These are phyloP conservation scores for Leptosphaerulina australis DNA, from an alignment of 2,329 filamentous ascomycete species.

Conservation along the genomic window DNA sequence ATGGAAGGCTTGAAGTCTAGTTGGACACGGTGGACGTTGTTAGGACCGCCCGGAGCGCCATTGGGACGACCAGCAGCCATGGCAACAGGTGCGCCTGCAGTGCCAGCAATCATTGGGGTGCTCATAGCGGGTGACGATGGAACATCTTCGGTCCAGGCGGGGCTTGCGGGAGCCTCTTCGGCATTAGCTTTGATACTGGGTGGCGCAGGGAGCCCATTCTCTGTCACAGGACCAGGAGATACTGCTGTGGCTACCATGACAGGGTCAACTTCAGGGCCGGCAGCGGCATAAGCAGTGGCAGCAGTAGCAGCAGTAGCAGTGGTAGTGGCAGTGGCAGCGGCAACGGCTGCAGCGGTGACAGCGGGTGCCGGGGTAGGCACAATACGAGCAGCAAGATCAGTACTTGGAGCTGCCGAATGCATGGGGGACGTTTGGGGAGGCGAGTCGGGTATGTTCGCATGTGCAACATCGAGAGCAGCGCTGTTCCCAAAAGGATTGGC, in stretches of 20 bases:
- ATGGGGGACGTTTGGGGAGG: conserved; percentile 31
- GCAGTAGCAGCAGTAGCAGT: too few species aligned
- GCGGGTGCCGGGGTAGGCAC: neutral
- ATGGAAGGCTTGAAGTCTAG: conserved; percentile 92
- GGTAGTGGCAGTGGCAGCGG: conserved; percentile 46
- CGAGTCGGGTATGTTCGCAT: conserved; percentile 34
- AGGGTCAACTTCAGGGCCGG: conserved; percentile 48
- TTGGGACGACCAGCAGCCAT: conserved; percentile 68
- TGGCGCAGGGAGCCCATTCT: conserved; percentile 27
- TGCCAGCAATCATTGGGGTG: conserved; percentile 11
- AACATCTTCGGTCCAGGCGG: conserved; percentile 65
- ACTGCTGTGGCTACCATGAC: conserved; percentile 42
- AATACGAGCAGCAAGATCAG: conserved; percentile 35
- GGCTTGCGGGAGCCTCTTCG: conserved; percentile 57
- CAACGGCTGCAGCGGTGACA: conserved; percentile 46
- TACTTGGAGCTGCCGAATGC: conserved; percentile 31
- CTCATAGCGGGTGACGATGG: conserved; percentile 55
- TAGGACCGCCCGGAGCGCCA: conserved; percentile 56
- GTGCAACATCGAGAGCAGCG: conserved; percentile 47
- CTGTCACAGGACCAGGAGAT: conserved; percentile 38
- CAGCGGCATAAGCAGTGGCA: too few species aligned
- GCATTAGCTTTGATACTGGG: conserved; percentile 59
- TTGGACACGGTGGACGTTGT: conserved; percentile 87
- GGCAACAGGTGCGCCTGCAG: conserved; percentile 47
- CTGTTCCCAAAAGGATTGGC: conserved; percentile 63